Evolutionary conservation across 1,284 basidiomycete genomes (phyloP), one percentile per base, ranked within the genome.

Genomic region (Ganoderma meredithae): DNA sequence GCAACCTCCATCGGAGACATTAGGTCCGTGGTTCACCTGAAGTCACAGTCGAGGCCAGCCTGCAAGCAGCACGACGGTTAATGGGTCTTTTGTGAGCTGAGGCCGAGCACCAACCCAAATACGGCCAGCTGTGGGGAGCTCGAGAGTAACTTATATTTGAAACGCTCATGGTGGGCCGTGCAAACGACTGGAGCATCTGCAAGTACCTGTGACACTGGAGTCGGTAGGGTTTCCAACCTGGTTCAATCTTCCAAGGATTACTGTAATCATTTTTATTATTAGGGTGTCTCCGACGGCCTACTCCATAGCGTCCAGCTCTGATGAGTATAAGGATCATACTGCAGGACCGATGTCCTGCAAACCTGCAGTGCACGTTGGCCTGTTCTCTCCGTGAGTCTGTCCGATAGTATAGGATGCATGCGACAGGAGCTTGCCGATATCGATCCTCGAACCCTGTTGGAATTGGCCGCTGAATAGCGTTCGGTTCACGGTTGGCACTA

Each of bases 1-100:
- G 75, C 83, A 84, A 36, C 83, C 83, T 64, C 84, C 85, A 61
- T 80, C 78, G 19, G 80, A 79, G 65, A 31, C 31, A 31, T 78
- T 82, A 1, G 83, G 80, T 15, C 82, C 84, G 1, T 80, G 78
- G 73, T 79, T 81, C 5, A 67, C 74, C 71, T 66, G 66, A 86
- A 86, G 71, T 85, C 75, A 69, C 84, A 86, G 68, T 82, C 76
- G 36, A 81, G 81, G 58, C 84, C 83, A 49, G 77, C 84, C 82
- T 83, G 53, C 15, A 36, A 17, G 10, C 17, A 13, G 22, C 3
- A 10, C 7, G 2, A 56, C 2, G 44, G 5, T 53, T 3, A 27
- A 10, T 10, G n/a, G 9, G 22, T 13, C 31, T n/a, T 19, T 8
- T 2, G 36, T 15, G 19, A 55, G 9, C 41, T 4, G n/a, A 12